These are phyloP conservation scores for Amyloporia xantha DNA, from an alignment of 768 basidiomycete species.

Conservation along the genomic window DNA sequence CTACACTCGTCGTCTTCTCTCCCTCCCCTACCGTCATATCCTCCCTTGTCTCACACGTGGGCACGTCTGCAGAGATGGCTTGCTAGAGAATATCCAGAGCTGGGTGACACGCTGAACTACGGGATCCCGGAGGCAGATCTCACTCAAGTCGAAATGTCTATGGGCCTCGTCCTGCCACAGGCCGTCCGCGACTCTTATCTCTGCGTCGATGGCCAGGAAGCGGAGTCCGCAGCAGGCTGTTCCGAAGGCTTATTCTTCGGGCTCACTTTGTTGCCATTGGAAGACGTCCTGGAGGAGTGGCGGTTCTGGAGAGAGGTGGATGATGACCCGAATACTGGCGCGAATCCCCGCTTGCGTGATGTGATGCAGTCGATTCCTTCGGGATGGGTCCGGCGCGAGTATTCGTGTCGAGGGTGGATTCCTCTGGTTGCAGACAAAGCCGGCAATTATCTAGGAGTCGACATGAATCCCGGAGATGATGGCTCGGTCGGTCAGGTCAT, in stretches of 20 bases:
- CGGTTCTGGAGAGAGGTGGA: slow-evolving; percentile 94
- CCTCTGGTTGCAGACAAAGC: slow-evolving; percentile 90
- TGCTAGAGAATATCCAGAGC: slow-evolving; percentile 81
- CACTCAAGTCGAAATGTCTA: slow-evolving; percentile 73
- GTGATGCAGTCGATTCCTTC: slow-evolving; percentile 88
- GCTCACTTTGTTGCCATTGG: slow-evolving; percentile 85
- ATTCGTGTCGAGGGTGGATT: slow-evolving; percentile 95
- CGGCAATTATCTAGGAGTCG: slow-evolving; percentile 95
- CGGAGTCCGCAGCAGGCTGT: slow-evolving; percentile 81
- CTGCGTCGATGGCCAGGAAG: slow-evolving; percentile 88
- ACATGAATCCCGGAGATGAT: slow-evolving; percentile 77
- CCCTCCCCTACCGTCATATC: slow-evolving; percentile 45
- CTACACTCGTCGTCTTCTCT: slow-evolving; percentile 43
- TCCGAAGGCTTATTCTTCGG: slow-evolving; percentile 93
- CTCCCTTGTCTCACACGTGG: slow-evolving; percentile 81
- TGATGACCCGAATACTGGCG: slow-evolving; percentile 78
- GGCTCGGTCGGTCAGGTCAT: slow-evolving; percentile 90
- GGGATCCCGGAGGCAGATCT: slow-evolving; percentile 79
- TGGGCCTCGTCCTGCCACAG: slow-evolving; percentile 78
- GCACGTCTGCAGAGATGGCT: slow-evolving; percentile 79
- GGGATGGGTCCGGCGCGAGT: slow-evolving; percentile 81
- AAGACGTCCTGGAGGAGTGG: slow-evolving; percentile 95
- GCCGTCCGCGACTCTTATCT: slow-evolving; percentile 90
- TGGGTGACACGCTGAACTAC: slow-evolving; percentile 92
- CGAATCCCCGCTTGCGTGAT: slow-evolving; percentile 61